phyloP scores from a whole-genome alignment of 176 grass and related monocot species.

The Saccharum officinarum region DNA sequence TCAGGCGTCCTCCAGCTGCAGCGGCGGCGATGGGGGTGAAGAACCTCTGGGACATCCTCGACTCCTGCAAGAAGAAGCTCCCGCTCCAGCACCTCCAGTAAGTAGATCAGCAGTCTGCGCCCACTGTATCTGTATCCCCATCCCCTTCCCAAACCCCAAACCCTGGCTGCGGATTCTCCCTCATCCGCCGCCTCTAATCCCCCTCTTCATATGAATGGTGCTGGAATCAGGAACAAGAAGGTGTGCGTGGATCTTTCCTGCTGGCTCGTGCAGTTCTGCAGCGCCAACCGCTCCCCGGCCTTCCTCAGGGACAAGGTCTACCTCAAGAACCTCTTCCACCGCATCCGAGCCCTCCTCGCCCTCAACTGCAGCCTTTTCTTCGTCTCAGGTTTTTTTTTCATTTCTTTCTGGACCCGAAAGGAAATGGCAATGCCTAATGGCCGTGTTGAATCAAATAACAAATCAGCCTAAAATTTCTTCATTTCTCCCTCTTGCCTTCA shows the following conservation, averaged over 20 bases:
- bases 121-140: not conserved
- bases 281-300: slow-evolving; percentile 44
- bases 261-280: slow-evolving; percentile 82
- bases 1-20: not conserved
- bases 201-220: not conserved
- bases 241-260: slow-evolving; percentile 94
- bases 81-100: slow-evolving; percentile 91
- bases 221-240: slow-evolving; percentile 74
- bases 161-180: not conserved
- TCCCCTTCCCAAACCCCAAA: not conserved
- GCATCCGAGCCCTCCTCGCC: slow-evolving; percentile 84
- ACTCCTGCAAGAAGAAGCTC: slow-evolving; percentile 94
- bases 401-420: no score
- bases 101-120: not conserved
- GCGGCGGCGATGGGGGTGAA: slow-evolving; percentile 69
- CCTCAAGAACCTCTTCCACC: slow-evolving; percentile 82
- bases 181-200: not conserved
- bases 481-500: slow-evolving; percentile 31
- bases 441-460: not conserved
- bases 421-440: not conserved
- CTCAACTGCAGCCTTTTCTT: slow-evolving; percentile 92
- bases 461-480: not conserved
- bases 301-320: slow-evolving; percentile 79
- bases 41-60: slow-evolving; percentile 95
- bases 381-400: slow-evolving; percentile 50